These are phyloP conservation scores for Alloteropsis semialata DNA, from an alignment of 176 grass and related monocot species.

Conservation along the genomic window DNA sequence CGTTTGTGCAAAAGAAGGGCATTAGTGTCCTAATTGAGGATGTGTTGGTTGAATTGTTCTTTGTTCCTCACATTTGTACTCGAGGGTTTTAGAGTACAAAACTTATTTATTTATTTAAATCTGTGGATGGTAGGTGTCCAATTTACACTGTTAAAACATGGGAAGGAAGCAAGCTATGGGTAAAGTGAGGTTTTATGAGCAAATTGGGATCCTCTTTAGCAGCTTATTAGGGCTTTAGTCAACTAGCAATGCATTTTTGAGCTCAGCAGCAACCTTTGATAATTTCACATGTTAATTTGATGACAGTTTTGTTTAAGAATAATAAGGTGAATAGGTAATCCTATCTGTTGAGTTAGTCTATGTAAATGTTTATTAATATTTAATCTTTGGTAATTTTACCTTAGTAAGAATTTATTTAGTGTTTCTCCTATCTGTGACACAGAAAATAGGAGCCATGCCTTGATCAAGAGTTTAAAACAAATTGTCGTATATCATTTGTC, in stretches of 20 bases:
- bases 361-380: neutral
- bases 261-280: neutral
- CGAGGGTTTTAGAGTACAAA: neutral
- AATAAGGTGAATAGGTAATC: neutral
- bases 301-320: neutral
- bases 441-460: neutral
- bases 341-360: neutral
- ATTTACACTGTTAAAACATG: neutral
- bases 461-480: neutral
- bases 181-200: neutral
- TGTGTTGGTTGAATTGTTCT: neutral
- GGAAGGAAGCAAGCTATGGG: neutral
- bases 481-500: neutral
- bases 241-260: neutral
- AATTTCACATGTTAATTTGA: neutral
- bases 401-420: neutral
- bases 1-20: neutral
- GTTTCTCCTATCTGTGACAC: neutral
- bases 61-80: neutral
- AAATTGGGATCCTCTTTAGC: neutral
- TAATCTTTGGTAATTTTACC: neutral
- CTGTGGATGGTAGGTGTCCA: neutral
- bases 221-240: neutral
- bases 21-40: neutral
- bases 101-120: constrained; percentile 10